Evolutionary conservation across 176 grass and related monocot species (phyloP), one percentile per base, ranked within the genome.

Genomic region (Phoenix roebelenii): DNA sequence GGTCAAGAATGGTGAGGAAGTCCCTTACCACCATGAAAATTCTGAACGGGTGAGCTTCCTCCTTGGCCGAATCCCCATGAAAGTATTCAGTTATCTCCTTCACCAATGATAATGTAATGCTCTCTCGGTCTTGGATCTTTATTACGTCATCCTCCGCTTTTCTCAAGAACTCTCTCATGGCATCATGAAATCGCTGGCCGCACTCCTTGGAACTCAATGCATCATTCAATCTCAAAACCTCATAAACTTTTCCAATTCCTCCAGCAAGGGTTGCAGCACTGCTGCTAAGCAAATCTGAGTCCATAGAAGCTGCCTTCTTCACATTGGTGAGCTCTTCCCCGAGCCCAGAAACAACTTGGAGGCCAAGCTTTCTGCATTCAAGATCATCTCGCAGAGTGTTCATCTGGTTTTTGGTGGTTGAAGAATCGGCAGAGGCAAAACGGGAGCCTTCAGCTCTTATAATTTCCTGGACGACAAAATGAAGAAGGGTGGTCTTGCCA

Each of bases 381-480:
- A 12, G 16, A n/a, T 65, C 49, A 3, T 18, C n/a, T 64, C 29
- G 29, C 29, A 64, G 18, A 16, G 61, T 64, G n/a, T 49, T 64
- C 12, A 19, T n/a, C 10, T 22, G 44, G 39, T 4, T 15, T 3
- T 20, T 64, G 14, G 49, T 14, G 32, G n/a, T 50, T 64, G 48
- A 24, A 25, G 5, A 23, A 52, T 52, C 52, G 63, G 23, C 50
- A 65, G 23, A 24, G 49, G 63, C n/a, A n/a, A 65, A 16, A 19
- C 22, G 63, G 12, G 48, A 51, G 22, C 63, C 63, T 52, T 52
- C 63, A 28, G 49, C 49, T 23, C 63, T 22, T 25, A 23, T 65
- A 20, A 65, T 65, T 52, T 65, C 63, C 23, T 28, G 63, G 50
- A 52, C 63, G 52, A 65, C 63, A 52, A 65, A 65, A 52, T 65